Evolutionary conservation across 495 filamentous ascomycete genomes (phyloP), one percentile per base, ranked within the genome.

Genomic region (Aspergillus carlsbadensis): DNA sequence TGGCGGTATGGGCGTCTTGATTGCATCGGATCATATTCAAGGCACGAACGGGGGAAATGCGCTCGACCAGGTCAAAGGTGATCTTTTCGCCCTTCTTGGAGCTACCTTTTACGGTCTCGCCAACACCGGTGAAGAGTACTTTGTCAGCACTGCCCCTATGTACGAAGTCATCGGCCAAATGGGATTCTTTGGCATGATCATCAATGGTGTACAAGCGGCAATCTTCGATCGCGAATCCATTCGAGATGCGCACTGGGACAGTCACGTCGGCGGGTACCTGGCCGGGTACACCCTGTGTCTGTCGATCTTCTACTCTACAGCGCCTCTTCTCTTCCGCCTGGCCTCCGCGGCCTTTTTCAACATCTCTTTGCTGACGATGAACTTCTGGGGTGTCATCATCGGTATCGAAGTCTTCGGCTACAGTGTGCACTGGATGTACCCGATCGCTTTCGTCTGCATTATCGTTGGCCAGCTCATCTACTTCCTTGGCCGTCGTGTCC

Each of bases 341-440:
- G 84, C 89, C 5, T 87, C 82, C 8, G 94, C 94, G 0, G 94
- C 93, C 17, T 96, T 98, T 76, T 96, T 97, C 78, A 95, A 98
- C 70, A 91, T 98, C 68, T 91, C 86, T 26, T 77, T 98, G 65
- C 78, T 98, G 48, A 98, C 95, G 17, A 89, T 85, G 65, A 98
- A 96, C 73, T 98, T 98, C 78, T 98, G 95, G 93, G 91, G 91
- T 64, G 89, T 95, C 24, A 83, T 91, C 57, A 92, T 98, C 62
- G 94, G 94, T 40, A 79, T 95, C 52, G 78, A 85, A 61, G 86
- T 97, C 39, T 96, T 98, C 69, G 83, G 87, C 37, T 84, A 89
- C 58, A 68, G 71, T 15, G 84, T 98, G 55, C 88, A 94, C 71
- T 96, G 84, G 79, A 78, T 96, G 78, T 98, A 98, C 70, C 94